These are phyloP conservation scores for Taphrina deformans DNA, from an alignment of 1,139 yeast species.

Conservation along the genomic window DNA sequence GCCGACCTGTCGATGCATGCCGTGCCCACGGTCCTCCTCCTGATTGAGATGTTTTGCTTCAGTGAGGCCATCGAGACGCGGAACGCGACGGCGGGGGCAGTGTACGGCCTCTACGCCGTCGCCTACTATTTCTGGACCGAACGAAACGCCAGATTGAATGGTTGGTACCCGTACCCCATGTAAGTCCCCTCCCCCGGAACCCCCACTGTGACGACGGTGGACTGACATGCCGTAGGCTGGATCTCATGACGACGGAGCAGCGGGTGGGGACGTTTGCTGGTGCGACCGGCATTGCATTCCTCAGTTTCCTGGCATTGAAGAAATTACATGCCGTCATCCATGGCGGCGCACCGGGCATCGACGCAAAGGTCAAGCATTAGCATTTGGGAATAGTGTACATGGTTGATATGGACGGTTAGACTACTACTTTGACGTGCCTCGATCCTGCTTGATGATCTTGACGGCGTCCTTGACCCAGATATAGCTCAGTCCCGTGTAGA, in stretches of 20 bases:
- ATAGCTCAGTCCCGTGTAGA: constrained; percentile 76
- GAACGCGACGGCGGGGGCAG: constrained; percentile 1
- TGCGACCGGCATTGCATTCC: constrained; percentile 27
- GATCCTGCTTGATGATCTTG: constrained; percentile 46
- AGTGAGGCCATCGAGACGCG: constrained; percentile 21
- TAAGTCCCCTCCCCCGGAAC: neutral
- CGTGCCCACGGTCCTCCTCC: constrained; percentile 13
- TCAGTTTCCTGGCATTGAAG: constrained; percentile 4
- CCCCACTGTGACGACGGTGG: neutral
- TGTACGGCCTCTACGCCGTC: constrained; percentile 5
- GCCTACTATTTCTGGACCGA: constrained; percentile 23
- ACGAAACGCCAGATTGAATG: constrained; percentile 20
- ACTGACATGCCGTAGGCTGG: constrained; percentile 13
- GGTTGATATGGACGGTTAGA: neutral
- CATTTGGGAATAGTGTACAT: neutral
- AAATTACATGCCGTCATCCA: constrained; percentile 7
- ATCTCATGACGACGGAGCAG: constrained; percentile 18
- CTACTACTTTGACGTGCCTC: neutral
- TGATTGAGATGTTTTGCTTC: constrained; percentile 12
- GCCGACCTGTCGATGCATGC: constrained; percentile 32
- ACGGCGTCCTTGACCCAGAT: constrained; percentile 68
- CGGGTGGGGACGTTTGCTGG: constrained; percentile 21
- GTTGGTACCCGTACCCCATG: constrained; percentile 31
- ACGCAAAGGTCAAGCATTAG: neutral
- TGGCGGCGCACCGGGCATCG: constrained; percentile 7